phyloP scores from a whole-genome alignment of 345 rosid genomes.

The Murraya paniculata region DNA sequence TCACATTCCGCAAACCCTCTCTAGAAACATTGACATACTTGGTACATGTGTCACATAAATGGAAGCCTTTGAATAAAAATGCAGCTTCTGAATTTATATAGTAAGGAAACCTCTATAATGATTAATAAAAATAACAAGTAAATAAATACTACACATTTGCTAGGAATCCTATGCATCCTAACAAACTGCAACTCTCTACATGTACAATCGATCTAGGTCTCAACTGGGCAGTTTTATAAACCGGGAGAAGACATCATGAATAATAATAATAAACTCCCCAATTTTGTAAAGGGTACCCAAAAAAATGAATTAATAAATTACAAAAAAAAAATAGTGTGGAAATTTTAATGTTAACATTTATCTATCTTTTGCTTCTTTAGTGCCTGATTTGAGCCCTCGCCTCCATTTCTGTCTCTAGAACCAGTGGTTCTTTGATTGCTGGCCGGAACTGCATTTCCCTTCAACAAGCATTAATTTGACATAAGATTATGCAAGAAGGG shows the following conservation, averaged over 20 bases:
- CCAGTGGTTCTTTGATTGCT: conserved; percentile 30
- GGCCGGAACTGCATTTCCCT: conserved; percentile 34
- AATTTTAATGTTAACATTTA: conserved; percentile 22
- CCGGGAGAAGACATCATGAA: conserved; percentile 24
- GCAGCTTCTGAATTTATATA: conserved; percentile 23
- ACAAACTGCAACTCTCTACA: conserved; percentile 23
- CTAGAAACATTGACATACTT: not conserved
- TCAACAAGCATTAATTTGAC: not conserved
- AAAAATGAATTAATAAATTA: conserved; percentile 32
- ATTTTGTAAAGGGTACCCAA: conserved; percentile 2
- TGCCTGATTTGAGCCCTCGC: conserved; percentile 35
- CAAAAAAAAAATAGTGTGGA: conserved; percentile 17
- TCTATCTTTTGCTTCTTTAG: conserved; percentile 52
- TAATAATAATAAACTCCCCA: conserved; percentile 21
- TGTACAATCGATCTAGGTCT: conserved; percentile 36
- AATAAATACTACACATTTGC: conserved; percentile 20
- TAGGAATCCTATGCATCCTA: conserved; percentile 30
- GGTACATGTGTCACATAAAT: not conserved
- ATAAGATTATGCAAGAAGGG: not conserved
- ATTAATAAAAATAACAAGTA: not conserved
- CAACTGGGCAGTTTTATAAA: conserved; percentile 28
- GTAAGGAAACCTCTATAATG: conserved; percentile 14
- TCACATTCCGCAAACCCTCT: not conserved
- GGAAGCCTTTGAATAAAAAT: conserved; percentile 17
- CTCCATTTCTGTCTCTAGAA: conserved; percentile 28